Base-by-base conservation (phyloP, 2,329 filamentous ascomycete genomes). In the Diaporthe ampelina region DNA sequence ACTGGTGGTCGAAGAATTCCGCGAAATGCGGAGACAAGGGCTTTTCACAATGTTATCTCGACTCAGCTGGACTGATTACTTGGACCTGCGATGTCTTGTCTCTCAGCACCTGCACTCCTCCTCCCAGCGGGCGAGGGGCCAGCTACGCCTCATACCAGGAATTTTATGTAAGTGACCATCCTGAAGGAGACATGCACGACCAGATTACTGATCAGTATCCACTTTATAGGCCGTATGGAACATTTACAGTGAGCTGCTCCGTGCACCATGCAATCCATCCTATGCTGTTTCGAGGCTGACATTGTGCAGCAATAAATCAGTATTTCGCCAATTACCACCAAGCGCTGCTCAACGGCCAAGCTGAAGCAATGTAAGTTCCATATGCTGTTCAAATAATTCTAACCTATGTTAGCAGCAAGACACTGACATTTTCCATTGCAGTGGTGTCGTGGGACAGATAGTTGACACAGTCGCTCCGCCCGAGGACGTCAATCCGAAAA, bases 1-100 rank as follows among this genome's bases (percentile, higher is more conserved):
- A 67, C 32, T 67, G 63, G 63, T 67, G 63, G 63, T 67, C 63
- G 29, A 67, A 67, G 21, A 67, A 67, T 29, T 67, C 63, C 13
- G 63, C 63, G 11, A 52, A 37, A 67, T 67, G 63, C 29, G 63
- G n/a, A 10, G 63, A 67, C 21, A 67, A 67, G 15, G 63, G 63
- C 8, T 67, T 67, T n/a, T 67, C 63, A 19, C 63, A 67, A 26
- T 67, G 63, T 13, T 67, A 67, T 13, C 9, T 67, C 29, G 63
- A 67, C 5, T 52, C 63, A 11, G 63, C 63, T 11, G 63, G 63
- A 67, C 29, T 67, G 11, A 67, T 67, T n/a, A 67, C 63, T 19
- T 67, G 63, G 63, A 67, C 29, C n/a, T 67, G 63, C 10, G 63
- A 67, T 52, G 13, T 67, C 21, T 13, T 67, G 45, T 67, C 63